Base-by-base conservation (phyloP, 2,329 filamentous ascomycete species). In the Coccinonectria pachysandricola region DNA sequence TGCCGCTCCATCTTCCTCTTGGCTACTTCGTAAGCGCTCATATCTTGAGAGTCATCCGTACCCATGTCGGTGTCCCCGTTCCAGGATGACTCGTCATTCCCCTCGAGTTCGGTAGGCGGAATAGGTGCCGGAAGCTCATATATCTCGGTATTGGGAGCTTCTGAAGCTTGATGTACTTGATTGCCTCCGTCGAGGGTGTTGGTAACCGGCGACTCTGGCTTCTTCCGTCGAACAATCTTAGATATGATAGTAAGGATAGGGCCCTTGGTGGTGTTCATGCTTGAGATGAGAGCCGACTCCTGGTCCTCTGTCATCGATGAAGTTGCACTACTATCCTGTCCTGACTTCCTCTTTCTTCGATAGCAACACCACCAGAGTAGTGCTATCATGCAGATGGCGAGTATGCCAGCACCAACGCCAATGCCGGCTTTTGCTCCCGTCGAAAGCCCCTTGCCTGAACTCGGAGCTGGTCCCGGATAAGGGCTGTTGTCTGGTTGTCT, bases 11-110 rank as follows among this genome's bases (percentile, higher is more conserved):
- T 42, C 43, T 68, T 72, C 30, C 58, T 54, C 32, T 60, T 54
- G 1, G 64, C 63, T 8, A 59, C 39, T 31, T 75, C 67, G 33
- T 74, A 75, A 2, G 62, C 53, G 21, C 54, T 64, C 18, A 64
- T 31, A 12, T 50, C 50, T 3, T 56, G 49, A 0, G 54, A 51
- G 16, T 56, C 54, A 13, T 60, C 54, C 1, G 54, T 57, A 1
- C 56, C 57, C 5, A 64, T 36, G 19, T 62, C 57, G 1, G 56
- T 57, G 2, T 59, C 57, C 8, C 52, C 54, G 9, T 56, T 45
- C 21, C 52, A 44, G 5, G 52, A 59, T 23, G 46, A 45, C 7
- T 47, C 50, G 24, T 61, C 53, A 8, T 49, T 54, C 28, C 56
- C 60, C 21, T 70, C 64, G 21, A 73, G 51, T 40, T 73, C 69